phyloP scores from a whole-genome alignment of 768 basidiomycete species.

The Trametes gibbosa region DNA sequence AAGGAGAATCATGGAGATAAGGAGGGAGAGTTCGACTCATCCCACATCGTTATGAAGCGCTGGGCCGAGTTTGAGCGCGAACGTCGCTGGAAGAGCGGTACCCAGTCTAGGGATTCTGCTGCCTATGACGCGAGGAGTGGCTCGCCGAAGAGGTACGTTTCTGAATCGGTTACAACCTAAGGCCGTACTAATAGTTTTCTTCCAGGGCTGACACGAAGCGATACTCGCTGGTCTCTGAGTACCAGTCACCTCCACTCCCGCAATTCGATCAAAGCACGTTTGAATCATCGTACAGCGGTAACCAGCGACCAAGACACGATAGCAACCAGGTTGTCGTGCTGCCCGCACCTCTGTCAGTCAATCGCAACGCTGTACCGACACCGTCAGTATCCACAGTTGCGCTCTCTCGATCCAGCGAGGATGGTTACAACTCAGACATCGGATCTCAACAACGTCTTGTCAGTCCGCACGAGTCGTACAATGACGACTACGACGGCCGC shows the following conservation, averaged over 20 bases:
- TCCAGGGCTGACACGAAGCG: slow-evolving; percentile 43
- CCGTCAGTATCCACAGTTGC: slow-evolving; percentile 41
- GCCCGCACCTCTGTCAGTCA: slow-evolving; percentile 69
- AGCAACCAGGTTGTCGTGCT: slow-evolving; percentile 71
- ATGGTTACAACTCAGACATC: slow-evolving; percentile 36
- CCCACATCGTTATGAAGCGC: slow-evolving; percentile 97
- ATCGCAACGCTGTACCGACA: slow-evolving; percentile 39
- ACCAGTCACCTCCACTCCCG: slow-evolving; percentile 56
- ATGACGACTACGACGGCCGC: slow-evolving; percentile 20
- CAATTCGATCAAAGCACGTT: slow-evolving; percentile 57
- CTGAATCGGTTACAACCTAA: slow-evolving; percentile 5
- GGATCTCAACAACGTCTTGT: slow-evolving; percentile 45
- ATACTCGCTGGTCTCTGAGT: slow-evolving; percentile 75
- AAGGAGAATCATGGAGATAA: slow-evolving; percentile 78
- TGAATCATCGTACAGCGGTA: slow-evolving; percentile 47
- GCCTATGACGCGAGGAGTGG: slow-evolving; percentile 50
- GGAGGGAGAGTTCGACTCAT: slow-evolving; percentile 96
- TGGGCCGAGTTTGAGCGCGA: slow-evolving; percentile 99
- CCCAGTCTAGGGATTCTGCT: slow-evolving; percentile 76
- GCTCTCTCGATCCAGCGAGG: slow-evolving; percentile 45
- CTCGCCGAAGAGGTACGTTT: slow-evolving; percentile 58
- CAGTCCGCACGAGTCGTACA: slow-evolving; percentile 28
- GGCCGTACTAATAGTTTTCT: background rate
- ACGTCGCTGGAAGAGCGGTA: slow-evolving; percentile 86
- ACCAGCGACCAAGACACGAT: slow-evolving; percentile 60